Evolutionary conservation across 345 rosid species (phyloP), one percentile per base, ranked within the genome.

Genomic region (Citrus australasica): DNA sequence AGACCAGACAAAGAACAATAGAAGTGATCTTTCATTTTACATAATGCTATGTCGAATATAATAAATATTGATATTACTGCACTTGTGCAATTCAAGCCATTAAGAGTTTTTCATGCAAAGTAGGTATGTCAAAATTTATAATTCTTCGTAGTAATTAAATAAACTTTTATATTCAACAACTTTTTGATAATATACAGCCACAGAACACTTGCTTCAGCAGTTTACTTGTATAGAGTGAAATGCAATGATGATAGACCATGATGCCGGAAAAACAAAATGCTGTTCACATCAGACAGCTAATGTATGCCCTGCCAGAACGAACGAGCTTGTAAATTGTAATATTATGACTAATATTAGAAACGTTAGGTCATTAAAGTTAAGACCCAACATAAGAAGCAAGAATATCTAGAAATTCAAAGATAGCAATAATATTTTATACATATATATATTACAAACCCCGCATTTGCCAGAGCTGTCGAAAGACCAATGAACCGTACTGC

Each of bases 391-490:
- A 40, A 22, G 27, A 62, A 69, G 71, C 69, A 79, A 81, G 63
- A 22, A 51, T 21, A 48, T 33, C 32, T 40, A 25, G 27, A 58
- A 32, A 33, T 37, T 37, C 33, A 69, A 27, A 56, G 40, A 42
- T 82, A 25, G 65, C 38, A 75, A 65, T 11, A 10, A 51, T 19
- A 58, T 17, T 17, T 7, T 21, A 7, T 38, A 38, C 25, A 78
- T 48, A 67, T 37, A 67, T 14, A 33, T 67, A 62, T 11, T 38
- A 77, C 90, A 81, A 48, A 93, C 99, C 98, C 88, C 72, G 99
- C 98, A 87, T 95, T 95, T 73, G 99, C 99, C 82, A 95, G 86
- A 82, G 99, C 99, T 62, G 99, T 95, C 42, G 99, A 95, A 77
- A 95, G 97, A 71, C 99, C 99, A 64, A 95, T 88, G 78, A 95